Percentiles rank a stretch among this genome's conserved stretches.
These are phyloP conservation scores for Ustilago cynodontis DNA, from an alignment of 1,284 basidiomycete species.

Conservation along the genomic window DNA sequence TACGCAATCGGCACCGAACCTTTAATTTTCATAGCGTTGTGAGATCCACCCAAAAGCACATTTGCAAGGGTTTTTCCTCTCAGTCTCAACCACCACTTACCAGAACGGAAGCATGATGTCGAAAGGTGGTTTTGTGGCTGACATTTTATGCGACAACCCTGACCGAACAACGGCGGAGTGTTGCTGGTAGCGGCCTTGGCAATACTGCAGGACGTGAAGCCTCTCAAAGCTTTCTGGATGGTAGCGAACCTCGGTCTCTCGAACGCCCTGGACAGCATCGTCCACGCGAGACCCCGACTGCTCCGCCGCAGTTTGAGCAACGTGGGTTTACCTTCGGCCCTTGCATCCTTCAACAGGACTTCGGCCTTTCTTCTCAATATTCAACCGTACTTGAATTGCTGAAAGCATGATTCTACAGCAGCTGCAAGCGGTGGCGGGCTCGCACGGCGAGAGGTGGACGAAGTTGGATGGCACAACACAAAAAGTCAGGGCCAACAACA, in stretches of 20 bases:
- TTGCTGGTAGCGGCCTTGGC: not conserved
- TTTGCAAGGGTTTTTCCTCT: too few relatives aligned
- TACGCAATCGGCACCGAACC: conserved; percentile 15
- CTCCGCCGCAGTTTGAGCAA: not conserved
- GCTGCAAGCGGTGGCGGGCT: not conserved
- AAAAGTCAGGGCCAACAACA: not conserved
- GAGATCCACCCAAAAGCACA: not conserved
- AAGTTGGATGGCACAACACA: not conserved
- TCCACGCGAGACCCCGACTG: not conserved
- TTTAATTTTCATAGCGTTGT: not conserved
- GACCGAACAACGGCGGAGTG: not conserved
- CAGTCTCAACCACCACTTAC: not conserved
- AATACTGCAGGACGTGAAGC: not conserved
- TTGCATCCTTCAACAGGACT: not conserved
- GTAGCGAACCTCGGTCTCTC: not conserved
- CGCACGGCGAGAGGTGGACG: not conserved
- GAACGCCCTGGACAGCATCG: not conserved
- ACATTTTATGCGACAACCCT: not conserved
- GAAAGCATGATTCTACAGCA: not conserved
- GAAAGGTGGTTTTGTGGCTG: conserved; percentile 1
- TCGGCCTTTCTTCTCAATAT: not conserved
- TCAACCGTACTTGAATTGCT: too few relatives aligned
- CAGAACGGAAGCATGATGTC: not conserved
- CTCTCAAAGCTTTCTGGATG: not conserved
- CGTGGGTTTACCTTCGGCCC: not conserved